Conservation (phyloP, 768 basidiomycete genomes). For the Amanita rimosa region DNA sequence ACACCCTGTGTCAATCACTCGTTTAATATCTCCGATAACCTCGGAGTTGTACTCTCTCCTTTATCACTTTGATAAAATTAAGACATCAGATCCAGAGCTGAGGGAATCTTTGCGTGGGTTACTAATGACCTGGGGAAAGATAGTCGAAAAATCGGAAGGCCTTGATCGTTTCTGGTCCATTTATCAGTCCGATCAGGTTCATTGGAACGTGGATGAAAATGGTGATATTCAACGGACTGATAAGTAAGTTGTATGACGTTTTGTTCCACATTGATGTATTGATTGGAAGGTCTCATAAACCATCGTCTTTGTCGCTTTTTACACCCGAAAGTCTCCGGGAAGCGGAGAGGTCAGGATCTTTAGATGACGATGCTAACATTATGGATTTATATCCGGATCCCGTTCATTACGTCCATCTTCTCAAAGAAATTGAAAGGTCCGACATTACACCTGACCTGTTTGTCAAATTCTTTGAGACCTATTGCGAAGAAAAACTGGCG, state of each 20-base stretch:
- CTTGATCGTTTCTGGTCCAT: conserved; percentile 48
- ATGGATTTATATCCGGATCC: conserved; percentile 73
- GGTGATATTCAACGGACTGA: conserved; percentile 34
- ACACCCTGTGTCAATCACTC: conserved; percentile 53
- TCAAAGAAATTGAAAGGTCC: conserved; percentile 53
- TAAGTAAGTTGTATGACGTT: conserved; percentile 25
- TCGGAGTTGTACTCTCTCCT: conserved; percentile 55
- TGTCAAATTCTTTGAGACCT: conserved; percentile 59
- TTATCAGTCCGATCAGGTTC: conserved; percentile 33
- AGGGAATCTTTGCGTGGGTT: conserved; percentile 50
- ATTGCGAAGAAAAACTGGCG: conserved; percentile 34
- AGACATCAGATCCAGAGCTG: conserved; percentile 53
- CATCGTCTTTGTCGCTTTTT: conserved; percentile 27
- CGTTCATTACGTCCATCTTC: conserved; percentile 47
- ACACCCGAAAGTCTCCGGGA: conserved; percentile 37
- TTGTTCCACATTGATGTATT: conserved; percentile 1
- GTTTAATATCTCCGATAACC: conserved; percentile 58
- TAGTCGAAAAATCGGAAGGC: conserved; percentile 42
- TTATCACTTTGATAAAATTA: conserved; percentile 38
- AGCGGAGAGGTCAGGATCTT: conserved; percentile 28
- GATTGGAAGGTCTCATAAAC: conserved; percentile 14
- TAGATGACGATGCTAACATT: conserved; percentile 41
- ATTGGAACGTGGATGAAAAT: conserved; percentile 47
- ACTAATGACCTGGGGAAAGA: conserved; percentile 66
- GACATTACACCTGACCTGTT: conserved; percentile 71